Evolutionary conservation across 441 rosid genomes (phyloP).

Genomic region (Populus hybrid): DNA sequence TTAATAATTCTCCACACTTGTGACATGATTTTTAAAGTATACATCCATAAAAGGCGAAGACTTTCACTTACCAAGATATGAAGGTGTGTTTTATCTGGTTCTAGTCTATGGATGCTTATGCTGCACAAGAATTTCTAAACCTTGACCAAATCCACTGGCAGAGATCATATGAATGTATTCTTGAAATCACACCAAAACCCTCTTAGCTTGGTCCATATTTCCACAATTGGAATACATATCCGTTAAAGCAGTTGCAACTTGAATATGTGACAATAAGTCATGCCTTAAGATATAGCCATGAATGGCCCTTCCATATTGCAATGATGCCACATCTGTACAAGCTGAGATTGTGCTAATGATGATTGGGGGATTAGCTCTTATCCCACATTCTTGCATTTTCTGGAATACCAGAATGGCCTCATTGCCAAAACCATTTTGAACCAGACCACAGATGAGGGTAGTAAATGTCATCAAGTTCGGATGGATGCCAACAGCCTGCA

Average conservation of each 20-base stretch:
- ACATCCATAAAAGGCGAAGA: conserved; percentile 35
- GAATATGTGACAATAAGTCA: conserved; percentile 25
- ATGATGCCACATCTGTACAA: conserved; percentile 36
- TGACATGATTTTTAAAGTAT: conserved; percentile 30
- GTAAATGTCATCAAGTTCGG: conserved; percentile 60
- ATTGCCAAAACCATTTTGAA: conserved; percentile 40
- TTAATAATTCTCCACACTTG: conserved; percentile 53
- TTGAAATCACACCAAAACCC: conserved; percentile 30
- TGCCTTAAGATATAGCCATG: conserved; percentile 53
- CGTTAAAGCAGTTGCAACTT: conserved; percentile 43
- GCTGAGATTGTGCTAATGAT: conserved; percentile 51
- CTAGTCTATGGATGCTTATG: conserved; percentile 25
- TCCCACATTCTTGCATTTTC: conserved; percentile 54
- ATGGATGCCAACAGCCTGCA: conserved; percentile 44
- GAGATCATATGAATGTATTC: conserved; percentile 47
- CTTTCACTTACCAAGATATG: conserved; percentile 40
- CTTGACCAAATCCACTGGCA: conserved; percentile 41
- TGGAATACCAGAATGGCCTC: conserved; percentile 43
- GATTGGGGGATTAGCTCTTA: conserved; percentile 45
- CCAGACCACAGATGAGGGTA: conserved; percentile 56
- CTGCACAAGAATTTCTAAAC: conserved; percentile 34
- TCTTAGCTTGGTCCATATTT: conserved; percentile 34
- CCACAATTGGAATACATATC: conserved; percentile 72
- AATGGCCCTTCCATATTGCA: conserved; percentile 47
- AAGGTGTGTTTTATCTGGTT: conserved; percentile 45